Evolutionary conservation across 2,329 filamentous ascomycete species (phyloP).

Genomic region (Hirsutella thompsonii): DNA sequence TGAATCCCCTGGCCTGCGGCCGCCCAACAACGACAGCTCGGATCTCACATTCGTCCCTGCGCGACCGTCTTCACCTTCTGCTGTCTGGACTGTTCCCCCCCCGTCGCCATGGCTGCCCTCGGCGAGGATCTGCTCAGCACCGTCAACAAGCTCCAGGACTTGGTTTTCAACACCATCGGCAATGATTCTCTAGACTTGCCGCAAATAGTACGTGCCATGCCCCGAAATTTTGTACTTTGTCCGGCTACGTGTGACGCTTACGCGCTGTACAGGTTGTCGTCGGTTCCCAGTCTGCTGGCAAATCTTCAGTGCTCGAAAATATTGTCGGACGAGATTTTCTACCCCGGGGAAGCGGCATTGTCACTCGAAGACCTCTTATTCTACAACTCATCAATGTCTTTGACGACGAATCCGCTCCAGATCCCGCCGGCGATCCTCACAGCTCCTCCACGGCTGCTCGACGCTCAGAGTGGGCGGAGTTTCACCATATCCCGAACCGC

Average conservation of each 20-base stretch:
- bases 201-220: conserved; percentile 69
- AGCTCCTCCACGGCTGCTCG: conserved; percentile 59
- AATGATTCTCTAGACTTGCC: conserved; percentile 95
- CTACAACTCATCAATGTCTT: conserved; percentile 97
- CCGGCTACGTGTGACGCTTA: conserved; percentile 6
- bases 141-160: conserved; percentile 96
- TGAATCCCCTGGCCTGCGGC: conserved; percentile 1
- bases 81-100: neutral
- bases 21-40: neutral
- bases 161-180: conserved; percentile 99
- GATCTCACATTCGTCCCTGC: neutral
- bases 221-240: neutral
- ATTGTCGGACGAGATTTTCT: conserved; percentile 97
- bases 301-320: conserved; percentile 97
- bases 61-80: neutral
- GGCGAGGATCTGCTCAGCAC: conserved; percentile 90
- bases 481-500: conserved; percentile 84
- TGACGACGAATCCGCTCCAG: conserved; percentile 53
- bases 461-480: conserved; percentile 77
- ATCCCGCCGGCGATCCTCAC: conserved; percentile 58
- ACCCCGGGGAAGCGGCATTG: conserved; percentile 90
- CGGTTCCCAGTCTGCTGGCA: conserved; percentile 94
- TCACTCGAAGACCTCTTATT: conserved; percentile 86
- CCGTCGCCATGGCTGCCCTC: conserved; percentile 67
- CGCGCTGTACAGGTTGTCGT: conserved; percentile 65